phyloP scores from a whole-genome alignment of 108 stramenopile genomes.

The Hondaea fermentalgiana region DNA sequence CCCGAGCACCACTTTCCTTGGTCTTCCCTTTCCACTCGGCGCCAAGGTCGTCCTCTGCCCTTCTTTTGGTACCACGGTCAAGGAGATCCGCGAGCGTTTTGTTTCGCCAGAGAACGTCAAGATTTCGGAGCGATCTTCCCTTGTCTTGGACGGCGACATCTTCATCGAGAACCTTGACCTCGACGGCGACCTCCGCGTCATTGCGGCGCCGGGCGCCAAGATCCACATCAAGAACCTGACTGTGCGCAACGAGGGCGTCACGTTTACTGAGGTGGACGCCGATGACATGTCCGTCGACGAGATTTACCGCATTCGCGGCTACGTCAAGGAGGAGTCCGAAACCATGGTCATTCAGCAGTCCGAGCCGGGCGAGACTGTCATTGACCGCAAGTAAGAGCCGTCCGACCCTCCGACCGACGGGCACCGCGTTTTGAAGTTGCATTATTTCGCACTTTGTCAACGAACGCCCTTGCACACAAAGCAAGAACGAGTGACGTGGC shows the following conservation, averaged over 20 bases:
- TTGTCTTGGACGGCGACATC: slow-evolving; percentile 67
- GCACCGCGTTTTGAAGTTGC: background rate
- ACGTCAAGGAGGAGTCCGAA: background rate
- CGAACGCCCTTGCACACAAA: too few species aligned
- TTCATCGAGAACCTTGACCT: slow-evolving; percentile 30
- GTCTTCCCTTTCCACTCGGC: slow-evolving; percentile 52
- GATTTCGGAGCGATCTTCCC: slow-evolving; percentile 63
- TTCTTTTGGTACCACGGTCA: slow-evolving; percentile 55
- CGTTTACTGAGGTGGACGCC: background rate
- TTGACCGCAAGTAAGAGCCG: background rate
- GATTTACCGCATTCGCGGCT: slow-evolving; percentile 19
- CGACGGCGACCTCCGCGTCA: slow-evolving; percentile 22
- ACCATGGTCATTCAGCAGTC: background rate
- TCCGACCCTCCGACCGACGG: background rate
- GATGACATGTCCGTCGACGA: slow-evolving; percentile 16
- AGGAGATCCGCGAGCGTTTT: slow-evolving; percentile 57
- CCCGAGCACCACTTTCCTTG: slow-evolving; percentile 50
- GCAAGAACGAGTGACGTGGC: too few species aligned
- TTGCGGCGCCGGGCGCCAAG: slow-evolving; percentile 4
- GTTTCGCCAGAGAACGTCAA: slow-evolving; percentile 60
- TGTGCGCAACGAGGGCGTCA: background rate
- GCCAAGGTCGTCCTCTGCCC: slow-evolving; percentile 69
- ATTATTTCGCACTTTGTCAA: background rate
- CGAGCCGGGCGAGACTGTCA: slow-evolving; percentile 5
- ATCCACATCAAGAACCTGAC: background rate